Conservation (phyloP, 805 yeast species). For the Schizosaccharomyces lindneri region DNA sequence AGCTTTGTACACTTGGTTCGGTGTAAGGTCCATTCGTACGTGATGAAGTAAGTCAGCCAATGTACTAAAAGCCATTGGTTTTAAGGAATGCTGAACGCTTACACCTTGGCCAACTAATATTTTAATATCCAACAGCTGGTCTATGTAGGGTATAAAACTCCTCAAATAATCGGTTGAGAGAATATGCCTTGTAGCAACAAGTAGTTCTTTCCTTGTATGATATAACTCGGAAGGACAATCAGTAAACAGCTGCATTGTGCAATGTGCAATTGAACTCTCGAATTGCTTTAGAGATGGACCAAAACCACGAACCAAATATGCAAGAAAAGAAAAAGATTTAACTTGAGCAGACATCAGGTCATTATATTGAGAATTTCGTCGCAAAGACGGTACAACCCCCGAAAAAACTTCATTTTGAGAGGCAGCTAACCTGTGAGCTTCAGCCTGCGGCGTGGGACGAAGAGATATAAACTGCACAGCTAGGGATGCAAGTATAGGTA, state of each 20-base stretch:
- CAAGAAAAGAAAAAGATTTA: slow-evolving; percentile 83
- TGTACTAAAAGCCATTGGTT: slow-evolving; percentile 75
- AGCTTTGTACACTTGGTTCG: slow-evolving; percentile 68
- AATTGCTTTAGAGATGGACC: slow-evolving; percentile 36
- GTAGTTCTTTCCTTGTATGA: slow-evolving; percentile 69
- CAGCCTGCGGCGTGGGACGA: slow-evolving; percentile 62
- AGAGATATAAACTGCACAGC: slow-evolving; percentile 48
- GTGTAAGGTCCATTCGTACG: slow-evolving; percentile 58
- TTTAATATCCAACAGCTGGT: slow-evolving; percentile 59
- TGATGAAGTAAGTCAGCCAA: slow-evolving; percentile 91
- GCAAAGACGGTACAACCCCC: slow-evolving; percentile 49
- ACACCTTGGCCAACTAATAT: slow-evolving; percentile 80
- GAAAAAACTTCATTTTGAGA: slow-evolving; percentile 35
- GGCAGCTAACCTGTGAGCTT: slow-evolving; percentile 37
- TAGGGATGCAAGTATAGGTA: slow-evolving; percentile 59
- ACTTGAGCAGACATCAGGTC: slow-evolving; percentile 85
- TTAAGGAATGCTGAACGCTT: slow-evolving; percentile 66
- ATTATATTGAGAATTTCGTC: slow-evolving; percentile 54
- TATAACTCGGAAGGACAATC: slow-evolving; percentile 91
- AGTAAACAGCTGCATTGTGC: slow-evolving; percentile 60
- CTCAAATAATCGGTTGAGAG: slow-evolving; percentile 67
- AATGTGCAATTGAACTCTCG: slow-evolving; percentile 52
- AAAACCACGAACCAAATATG: slow-evolving; percentile 71
- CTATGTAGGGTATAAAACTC: slow-evolving; percentile 65
- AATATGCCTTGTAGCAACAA: slow-evolving; percentile 90